These are phyloP conservation scores for Aspergillus sp. DNA, from an alignment of 2,329 filamentous ascomycete genomes.

Conservation along the genomic window DNA sequence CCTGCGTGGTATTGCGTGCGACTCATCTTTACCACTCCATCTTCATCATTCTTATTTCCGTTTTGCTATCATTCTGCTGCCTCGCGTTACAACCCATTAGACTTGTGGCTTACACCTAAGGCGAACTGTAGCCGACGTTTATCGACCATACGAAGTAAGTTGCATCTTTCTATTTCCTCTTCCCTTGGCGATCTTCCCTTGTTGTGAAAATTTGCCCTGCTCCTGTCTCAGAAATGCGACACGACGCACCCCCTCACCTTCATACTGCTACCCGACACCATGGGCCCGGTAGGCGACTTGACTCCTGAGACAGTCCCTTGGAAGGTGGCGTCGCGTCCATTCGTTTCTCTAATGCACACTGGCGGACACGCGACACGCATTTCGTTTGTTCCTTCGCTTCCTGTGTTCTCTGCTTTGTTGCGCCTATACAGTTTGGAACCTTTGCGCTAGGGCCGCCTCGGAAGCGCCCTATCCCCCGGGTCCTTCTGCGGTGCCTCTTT, in stretches of 20 bases:
- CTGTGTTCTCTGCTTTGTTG: slow-evolving; percentile 2
- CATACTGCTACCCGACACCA: neutral
- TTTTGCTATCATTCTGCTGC: slow-evolving; percentile 7
- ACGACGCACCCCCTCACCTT: neutral
- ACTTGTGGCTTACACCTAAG: slow-evolving; percentile 21
- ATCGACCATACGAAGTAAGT: slow-evolving; percentile 50
- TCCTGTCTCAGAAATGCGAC: neutral
- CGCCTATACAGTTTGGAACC: slow-evolving; percentile 7
- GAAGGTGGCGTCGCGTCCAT: neutral
- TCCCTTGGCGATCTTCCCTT: slow-evolving; percentile 3
- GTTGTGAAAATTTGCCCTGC: neutral
- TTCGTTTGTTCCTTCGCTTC: neutral
- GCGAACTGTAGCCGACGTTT: slow-evolving; percentile 44
- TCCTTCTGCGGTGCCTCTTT: slow-evolving; percentile 3
- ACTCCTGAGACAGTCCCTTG: neutral
- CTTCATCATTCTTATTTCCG: slow-evolving; percentile 12
- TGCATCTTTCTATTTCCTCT: slow-evolving; percentile 10
- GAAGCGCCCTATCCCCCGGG: slow-evolving; percentile 9
- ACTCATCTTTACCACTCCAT: slow-evolving; percentile 1
- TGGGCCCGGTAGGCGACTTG: neutral
- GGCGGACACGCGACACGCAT: neutral
- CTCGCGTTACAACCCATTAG: slow-evolving; percentile 14
- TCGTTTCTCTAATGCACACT: neutral
- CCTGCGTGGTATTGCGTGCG: slow-evolving; percentile 4
- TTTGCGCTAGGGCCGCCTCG: slow-evolving; percentile 12